Evolutionary conservation across 1,284 basidiomycete genomes (phyloP).

Genomic region (Rhodotorula sp.): DNA sequence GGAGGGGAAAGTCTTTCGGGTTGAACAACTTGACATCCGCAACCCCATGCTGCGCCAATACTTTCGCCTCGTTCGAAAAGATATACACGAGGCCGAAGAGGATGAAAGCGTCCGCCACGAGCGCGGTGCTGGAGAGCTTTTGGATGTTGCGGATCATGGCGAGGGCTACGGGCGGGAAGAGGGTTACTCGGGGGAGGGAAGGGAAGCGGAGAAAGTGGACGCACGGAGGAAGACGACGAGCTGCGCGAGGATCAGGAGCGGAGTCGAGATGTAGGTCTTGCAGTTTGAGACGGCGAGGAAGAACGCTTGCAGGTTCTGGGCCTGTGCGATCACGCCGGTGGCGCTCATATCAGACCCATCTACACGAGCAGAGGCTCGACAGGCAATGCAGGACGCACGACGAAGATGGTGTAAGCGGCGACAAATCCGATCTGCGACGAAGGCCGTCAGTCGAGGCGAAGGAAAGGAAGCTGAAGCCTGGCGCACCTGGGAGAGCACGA

Average conservation of each 20-base stretch:
- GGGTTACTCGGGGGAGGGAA: not conserved
- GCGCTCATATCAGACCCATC: too few species aligned
- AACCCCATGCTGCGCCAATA: constrained; percentile 65
- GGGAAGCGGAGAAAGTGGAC: not conserved
- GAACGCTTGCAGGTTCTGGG: constrained; percentile 59
- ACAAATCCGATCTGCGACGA: constrained; percentile 60
- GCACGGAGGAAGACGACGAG: constrained; percentile 73
- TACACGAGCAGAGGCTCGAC: too few species aligned
- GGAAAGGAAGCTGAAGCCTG: constrained; percentile 43
- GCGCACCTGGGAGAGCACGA: constrained; percentile 78
- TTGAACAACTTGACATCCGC: constrained; percentile 90
- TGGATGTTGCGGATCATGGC: constrained; percentile 84
- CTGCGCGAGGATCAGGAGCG: constrained; percentile 79
- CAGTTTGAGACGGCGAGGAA: constrained; percentile 81
- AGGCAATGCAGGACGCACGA: constrained; percentile 56
- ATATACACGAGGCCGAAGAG: constrained; percentile 65
- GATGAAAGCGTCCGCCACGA: constrained; percentile 94
- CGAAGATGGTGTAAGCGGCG: constrained; percentile 90
- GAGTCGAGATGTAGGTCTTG: constrained; percentile 64
- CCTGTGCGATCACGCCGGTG: too few species aligned
- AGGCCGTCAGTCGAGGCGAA: constrained; percentile 20
- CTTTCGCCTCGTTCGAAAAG: constrained; percentile 65
- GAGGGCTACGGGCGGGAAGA: constrained; percentile 52
- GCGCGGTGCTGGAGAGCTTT: constrained; percentile 86
- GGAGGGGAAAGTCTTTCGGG: constrained; percentile 77